Evolutionary conservation across 768 basidiomycete genomes (phyloP).

Genomic region (Mycena metata): DNA sequence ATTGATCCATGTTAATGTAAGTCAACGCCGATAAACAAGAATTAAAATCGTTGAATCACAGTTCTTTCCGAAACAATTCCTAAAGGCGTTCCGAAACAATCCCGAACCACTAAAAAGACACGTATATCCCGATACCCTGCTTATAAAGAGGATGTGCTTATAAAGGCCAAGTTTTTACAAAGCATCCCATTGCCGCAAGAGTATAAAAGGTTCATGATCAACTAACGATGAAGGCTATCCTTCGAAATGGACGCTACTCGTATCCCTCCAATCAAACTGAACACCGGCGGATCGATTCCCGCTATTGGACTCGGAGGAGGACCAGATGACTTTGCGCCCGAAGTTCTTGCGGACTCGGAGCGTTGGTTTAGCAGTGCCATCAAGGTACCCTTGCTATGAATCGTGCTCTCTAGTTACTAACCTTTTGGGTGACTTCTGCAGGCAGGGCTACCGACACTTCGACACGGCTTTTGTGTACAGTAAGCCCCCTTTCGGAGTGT

Average conservation of each 20-base stretch:
- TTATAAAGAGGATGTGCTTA: too few species aligned
- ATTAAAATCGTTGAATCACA: too few species aligned
- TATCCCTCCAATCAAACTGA: neutral
- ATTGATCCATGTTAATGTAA: too few species aligned
- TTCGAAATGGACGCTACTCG: neutral
- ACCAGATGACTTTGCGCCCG: neutral
- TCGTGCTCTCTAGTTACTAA: neutral
- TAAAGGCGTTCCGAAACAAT: too few species aligned
- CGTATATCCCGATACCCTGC: too few species aligned
- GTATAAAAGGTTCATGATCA: too few species aligned
- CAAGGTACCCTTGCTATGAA: constrained; percentile 43
- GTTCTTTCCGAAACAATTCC: too few species aligned
- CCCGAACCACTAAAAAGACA: too few species aligned
- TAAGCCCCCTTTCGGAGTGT: constrained; percentile 7
- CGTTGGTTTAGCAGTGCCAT: constrained; percentile 58
- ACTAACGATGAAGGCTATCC: too few species aligned
- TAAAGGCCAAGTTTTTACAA: too few species aligned
- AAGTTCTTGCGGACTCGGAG: neutral
- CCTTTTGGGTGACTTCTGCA: constrained; percentile 31
- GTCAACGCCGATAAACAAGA: too few species aligned
- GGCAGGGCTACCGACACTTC: constrained; percentile 58
- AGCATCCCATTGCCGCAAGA: too few species aligned
- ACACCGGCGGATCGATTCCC: neutral
- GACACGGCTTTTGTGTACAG: constrained; percentile 56
- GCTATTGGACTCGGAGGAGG: constrained; percentile 1